A percentile compares a stretch with the other conserved stretches of the same genome.
phyloP scores from a whole-genome alignment of 202 grass and related monocot species.

The Saccharum hybrid region DNA sequence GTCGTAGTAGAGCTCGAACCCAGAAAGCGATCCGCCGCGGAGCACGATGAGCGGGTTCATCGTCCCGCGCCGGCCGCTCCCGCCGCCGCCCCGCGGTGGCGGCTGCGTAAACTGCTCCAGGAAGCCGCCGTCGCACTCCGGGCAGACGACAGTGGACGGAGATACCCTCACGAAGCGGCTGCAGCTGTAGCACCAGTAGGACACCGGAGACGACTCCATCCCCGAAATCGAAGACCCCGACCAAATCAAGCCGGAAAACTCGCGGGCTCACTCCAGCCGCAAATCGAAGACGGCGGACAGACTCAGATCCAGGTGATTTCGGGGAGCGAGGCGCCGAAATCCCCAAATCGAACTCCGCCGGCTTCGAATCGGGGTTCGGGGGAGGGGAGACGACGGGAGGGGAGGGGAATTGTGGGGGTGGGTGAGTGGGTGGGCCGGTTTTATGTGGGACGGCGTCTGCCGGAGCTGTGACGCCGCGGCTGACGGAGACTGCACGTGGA shows the following conservation, averaged over 20 bases:
- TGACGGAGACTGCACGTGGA: slow-evolving; percentile 44
- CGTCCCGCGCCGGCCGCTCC: slow-evolving; percentile 62
- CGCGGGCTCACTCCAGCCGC: background rate
- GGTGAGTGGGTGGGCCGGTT: slow-evolving; percentile 40
- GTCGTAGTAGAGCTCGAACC: slow-evolving; percentile 90
- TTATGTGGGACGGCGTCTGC: slow-evolving; percentile 49
- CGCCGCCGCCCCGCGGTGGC: slow-evolving; percentile 56
- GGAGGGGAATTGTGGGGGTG: slow-evolving; percentile 40
- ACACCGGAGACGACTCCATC: slow-evolving; percentile 58
- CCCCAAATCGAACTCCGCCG: slow-evolving; percentile 52
- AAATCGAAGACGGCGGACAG: slow-evolving; percentile 15
- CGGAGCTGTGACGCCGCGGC: slow-evolving; percentile 29
- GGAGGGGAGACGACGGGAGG: slow-evolving; percentile 17
- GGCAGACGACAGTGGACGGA: slow-evolving; percentile 69
- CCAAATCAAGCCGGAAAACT: slow-evolving; percentile 15
- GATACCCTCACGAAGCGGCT: slow-evolving; percentile 76
- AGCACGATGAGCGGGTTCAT: slow-evolving; percentile 97
- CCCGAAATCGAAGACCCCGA: background rate
- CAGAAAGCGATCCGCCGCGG: slow-evolving; percentile 61
- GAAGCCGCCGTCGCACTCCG: slow-evolving; percentile 90
- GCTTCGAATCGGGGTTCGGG: slow-evolving; percentile 41
- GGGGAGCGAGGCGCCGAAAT: slow-evolving; percentile 35
- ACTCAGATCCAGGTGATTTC: slow-evolving; percentile 34
- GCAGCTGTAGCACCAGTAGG: slow-evolving; percentile 93
- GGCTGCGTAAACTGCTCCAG: slow-evolving; percentile 72